These are phyloP conservation scores for Lablab purpureus DNA, from an alignment of 306 rosid species.

Conservation along the genomic window DNA sequence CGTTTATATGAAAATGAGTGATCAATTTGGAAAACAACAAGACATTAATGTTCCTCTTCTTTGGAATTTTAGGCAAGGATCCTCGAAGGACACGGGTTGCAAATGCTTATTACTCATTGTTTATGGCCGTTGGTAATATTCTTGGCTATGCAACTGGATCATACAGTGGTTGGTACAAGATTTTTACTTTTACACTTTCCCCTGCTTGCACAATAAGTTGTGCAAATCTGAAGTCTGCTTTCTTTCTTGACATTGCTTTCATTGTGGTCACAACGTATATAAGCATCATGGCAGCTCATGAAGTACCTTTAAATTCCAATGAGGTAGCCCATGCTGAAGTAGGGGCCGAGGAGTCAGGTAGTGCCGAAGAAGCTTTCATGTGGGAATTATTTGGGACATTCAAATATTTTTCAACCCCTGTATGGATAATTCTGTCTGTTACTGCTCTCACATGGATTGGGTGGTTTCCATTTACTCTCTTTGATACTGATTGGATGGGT, in stretches of 20 bases:
- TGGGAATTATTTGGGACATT: constrained; percentile 94
- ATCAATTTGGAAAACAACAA: constrained; percentile 18
- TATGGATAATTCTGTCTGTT: constrained; percentile 84
- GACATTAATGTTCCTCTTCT: constrained; percentile 37
- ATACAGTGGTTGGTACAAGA: constrained; percentile 87
- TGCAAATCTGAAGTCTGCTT: constrained; percentile 98
- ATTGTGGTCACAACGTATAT: constrained; percentile 73
- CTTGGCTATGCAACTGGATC: constrained; percentile 95
- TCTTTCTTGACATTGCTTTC: constrained; percentile 71
- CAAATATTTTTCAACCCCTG: constrained; percentile 70
- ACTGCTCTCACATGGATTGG: constrained; percentile 93
- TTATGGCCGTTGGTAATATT: constrained; percentile 93
- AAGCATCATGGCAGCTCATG: constrained; percentile 77
- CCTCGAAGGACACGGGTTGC: constrained; percentile 92
- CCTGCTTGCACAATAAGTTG: constrained; percentile 80
- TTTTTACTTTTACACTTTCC: constrained; percentile 73
- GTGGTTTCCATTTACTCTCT: constrained; percentile 95
- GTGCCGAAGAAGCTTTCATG: constrained; percentile 82
- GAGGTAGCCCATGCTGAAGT: constrained; percentile 54
- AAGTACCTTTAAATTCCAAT: constrained; percentile 66
- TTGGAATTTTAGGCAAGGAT: constrained; percentile 73
- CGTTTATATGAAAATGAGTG: constrained; percentile 40
- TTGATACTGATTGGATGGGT: constrained; percentile 99
- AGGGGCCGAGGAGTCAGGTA: constrained; percentile 63
- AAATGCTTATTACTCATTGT: constrained; percentile 93